Evolutionary conservation across 352 stramenopile species (phyloP).

Genomic region (Phytophthora kernoviae): DNA sequence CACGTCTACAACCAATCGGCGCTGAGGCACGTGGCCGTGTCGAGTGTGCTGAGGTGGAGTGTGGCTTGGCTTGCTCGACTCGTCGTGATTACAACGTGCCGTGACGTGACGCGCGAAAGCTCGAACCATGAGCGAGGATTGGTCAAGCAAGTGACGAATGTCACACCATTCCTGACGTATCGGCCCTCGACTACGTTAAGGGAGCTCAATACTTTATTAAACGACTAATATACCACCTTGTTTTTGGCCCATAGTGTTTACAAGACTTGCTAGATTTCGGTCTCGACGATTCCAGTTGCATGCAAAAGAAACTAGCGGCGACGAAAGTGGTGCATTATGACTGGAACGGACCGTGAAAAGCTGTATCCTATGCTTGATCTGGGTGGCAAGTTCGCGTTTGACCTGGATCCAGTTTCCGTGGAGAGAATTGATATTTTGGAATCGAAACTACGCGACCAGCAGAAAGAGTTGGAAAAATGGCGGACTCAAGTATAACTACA

Average conservation of each 20-base stretch:
- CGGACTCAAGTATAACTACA: too few species aligned
- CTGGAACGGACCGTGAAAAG: background rate
- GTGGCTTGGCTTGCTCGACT: too few species aligned
- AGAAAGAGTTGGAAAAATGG: constrained; percentile 4
- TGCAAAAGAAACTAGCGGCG: constrained; percentile 2
- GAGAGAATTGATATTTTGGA: constrained; percentile 28
- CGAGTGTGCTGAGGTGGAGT: too few species aligned
- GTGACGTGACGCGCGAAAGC: too few species aligned
- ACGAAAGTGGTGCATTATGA: background rate
- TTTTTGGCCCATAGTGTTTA: too few species aligned
- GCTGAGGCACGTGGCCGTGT: too few species aligned
- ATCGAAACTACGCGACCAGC: constrained; percentile 14
- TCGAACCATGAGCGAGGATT: constrained; percentile 3
- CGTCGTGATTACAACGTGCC: too few species aligned
- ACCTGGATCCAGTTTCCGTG: constrained; percentile 14
- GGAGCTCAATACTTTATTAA: too few species aligned
- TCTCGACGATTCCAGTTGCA: background rate
- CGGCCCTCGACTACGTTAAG: constrained; percentile 8
- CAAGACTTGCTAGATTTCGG: too few species aligned
- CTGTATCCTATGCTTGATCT: background rate
- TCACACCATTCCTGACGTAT: constrained; percentile 15
- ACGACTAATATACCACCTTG: too few species aligned
- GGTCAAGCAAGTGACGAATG: constrained; percentile 14
- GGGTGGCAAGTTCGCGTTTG: constrained; percentile 17
- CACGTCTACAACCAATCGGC: too few species aligned